Base-by-base conservation (phyloP, 352 stramenopile genomes). In the Chrysophaeum taylorii region DNA sequence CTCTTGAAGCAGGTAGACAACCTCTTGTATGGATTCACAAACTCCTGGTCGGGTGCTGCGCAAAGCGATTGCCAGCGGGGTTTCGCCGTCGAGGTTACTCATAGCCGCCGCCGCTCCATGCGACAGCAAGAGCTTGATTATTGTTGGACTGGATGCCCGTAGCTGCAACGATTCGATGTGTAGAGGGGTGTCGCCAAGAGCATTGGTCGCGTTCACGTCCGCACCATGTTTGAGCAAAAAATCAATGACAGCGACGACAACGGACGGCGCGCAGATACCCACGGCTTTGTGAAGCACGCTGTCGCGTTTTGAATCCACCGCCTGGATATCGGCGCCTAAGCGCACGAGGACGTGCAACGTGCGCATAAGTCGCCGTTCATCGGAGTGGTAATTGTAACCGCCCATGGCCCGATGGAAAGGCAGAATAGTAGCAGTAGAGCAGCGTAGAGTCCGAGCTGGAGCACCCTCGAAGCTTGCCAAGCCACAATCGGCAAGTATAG, bases 281-380 rank as follows among this genome's bases (percentile, higher is more conserved):
- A 73, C 18, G 25, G 69, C 69, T 48, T 73, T 73, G 69, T 73
- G 69, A 35, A 73, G 69, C 16, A 70, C 57, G 25, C 54, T 73
- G 36, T 73, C 68, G 31, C 69, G 54, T 4, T 62, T 36, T 2
- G 38, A 9, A 36, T 73, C 69, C 9, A 14, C 21, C 25, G 57
- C 69, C 21, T 70, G n/a, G 31, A 73, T 21, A 18, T 62, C 54
- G 14, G 69, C 69, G 39, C 57, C 57, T 15, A 53, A 64, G 42
- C 25, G 9, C n/a, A 70, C 27, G 18, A 73, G 38, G 4, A 54
- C 12, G 4, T 67, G 1, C 7, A 73, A 27, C 14, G 35, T 50
- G 12, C 14, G 25, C 5, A 73, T 15, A 14, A 70, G 54, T 9
- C 50, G 37, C 21, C 21, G 27, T 1, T 29, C 42, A 37, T 64